Base-by-base conservation (phyloP, 352 stramenopile genomes). In the Phytopythium chamaehyphon region DNA sequence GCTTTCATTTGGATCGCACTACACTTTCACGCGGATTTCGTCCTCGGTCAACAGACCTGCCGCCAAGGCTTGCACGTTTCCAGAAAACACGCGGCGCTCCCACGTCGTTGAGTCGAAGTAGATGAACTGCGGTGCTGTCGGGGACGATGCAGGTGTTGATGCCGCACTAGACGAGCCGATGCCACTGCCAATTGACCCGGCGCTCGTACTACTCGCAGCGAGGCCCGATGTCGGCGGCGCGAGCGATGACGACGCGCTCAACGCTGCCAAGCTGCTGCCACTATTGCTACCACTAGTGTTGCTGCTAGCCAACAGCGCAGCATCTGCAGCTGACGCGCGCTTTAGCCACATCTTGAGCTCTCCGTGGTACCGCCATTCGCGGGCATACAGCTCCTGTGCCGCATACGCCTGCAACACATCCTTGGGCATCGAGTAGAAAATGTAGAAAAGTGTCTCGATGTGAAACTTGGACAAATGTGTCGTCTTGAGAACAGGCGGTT, bases 391-490 rank as follows among this genome's bases (percentile, higher is more conserved):
- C 62, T 96, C 88, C 55, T 96, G 86, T 12, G 86, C 87, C 11
- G 81, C 77, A 45, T 91, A 94, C 6, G 88, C 86, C 73, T 99
- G 96, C 47, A 99, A 73, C 6, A 97, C 88, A 70, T 99, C 97
- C 77, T 98, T 96, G 40, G 97, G 96, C 80, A 99, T 96, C 50
- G 91, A 92, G 76, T 99, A 99, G 73, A 99, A 99, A 63, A 99
- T 97, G 79, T 98, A 99, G 76, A 99, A 99, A 21, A 99, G 77
- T 50, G 96, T 99, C 83, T 99, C 96, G 42, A 98, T 74, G 62
- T 98, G 89, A 71, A 99, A 99, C 74, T 99, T 99, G 47, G 86
- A 95, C 60, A 99, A 81, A 62, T 99, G 95, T 54, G 91, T 96
- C 45, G 93, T 97, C 81, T 98, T 98, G 47, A 99, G 82, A 47